phyloP scores from a whole-genome alignment of 306 rosid species.

The Begonia masoniana region DNA sequence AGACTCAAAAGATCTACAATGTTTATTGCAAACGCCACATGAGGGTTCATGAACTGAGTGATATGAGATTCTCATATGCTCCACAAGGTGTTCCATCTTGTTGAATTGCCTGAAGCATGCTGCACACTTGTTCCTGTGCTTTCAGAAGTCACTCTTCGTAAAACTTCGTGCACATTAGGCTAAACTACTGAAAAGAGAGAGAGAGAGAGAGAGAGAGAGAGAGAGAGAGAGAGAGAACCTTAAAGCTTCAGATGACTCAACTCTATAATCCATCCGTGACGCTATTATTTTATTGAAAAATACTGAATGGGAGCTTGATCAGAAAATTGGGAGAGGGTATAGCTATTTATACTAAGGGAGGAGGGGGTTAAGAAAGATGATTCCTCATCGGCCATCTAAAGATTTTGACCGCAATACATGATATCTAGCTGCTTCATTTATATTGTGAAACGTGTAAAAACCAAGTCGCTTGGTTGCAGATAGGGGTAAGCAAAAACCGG shows the following conservation, averaged over 20 bases:
- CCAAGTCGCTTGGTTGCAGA: too few relatives aligned
- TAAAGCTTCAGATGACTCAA: conserved; percentile 40
- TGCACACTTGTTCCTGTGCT: conserved; percentile 79
- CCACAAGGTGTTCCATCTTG: conserved; percentile 84
- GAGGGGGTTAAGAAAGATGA: not conserved
- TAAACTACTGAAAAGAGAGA: not conserved
- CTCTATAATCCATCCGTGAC: conserved; percentile 10
- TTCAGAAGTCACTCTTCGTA: not conserved
- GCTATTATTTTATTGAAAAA: not conserved
- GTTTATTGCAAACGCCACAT: conserved; percentile 82
- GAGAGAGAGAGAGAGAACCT: conserved; percentile 29
- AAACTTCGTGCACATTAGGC: too few relatives aligned
- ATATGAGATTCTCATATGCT: conserved; percentile 85
- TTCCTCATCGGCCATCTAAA: not conserved
- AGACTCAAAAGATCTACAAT: conserved; percentile 90
- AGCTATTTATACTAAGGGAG: not conserved
- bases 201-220: conserved; percentile 1
- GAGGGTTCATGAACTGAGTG: conserved; percentile 90
- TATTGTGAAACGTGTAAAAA: too few relatives aligned
- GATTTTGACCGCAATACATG: too few relatives aligned
- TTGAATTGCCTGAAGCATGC: conserved; percentile 92
- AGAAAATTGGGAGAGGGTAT: not conserved
- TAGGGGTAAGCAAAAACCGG: too few relatives aligned
- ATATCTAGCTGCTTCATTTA: too few relatives aligned
- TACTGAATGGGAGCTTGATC: not conserved